Base-by-base conservation (phyloP, 352 stramenopile genomes). In the Phytophthora uliginosa region DNA sequence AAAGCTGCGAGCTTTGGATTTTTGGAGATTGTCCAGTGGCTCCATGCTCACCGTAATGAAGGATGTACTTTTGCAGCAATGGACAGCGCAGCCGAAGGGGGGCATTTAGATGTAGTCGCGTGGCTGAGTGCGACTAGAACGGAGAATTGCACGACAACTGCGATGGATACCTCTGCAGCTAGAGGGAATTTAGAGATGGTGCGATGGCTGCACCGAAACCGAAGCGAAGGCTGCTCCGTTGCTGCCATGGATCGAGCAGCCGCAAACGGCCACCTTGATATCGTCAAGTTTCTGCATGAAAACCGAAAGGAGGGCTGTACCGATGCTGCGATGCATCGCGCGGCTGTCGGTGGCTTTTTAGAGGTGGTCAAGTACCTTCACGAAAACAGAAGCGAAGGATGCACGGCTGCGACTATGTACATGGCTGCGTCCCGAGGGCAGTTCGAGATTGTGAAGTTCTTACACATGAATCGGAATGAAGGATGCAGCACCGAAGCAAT, bases 11-110 rank as follows among this genome's bases (percentile, higher is more conserved):
- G 28, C 55, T 63, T 67, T 51, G 26, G 66, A 7, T 71, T 64
- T 60, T 20, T 78, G n/a, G 45, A 65, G 0, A 50, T 78, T 4
- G 54, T 75, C 2, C 28, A 72, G 18, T 78, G 57, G 71, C 45
- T 75, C 12, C 36, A 73, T 22, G 18, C 3, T 22, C 24, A 72
- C 17, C 59, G 48, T 34, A 57, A 1, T 3, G 65, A 72, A 48
- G 65, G 65, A 13, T 72, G 65, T 8, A 72, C 34, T 22, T 62
- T 59, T 22, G 66, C 59, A 33, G 66, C 51, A 3, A 58, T 68
- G 50, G 57, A 67, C 20, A 52, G 10, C 28, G 52, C 59, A 56
- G 66, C 59, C 2, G 54, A 58, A 31, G 64, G 61, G 60, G 59
- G 38, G 0, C 40, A 63, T 45, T 26, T 68, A 20, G 31, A 51